Conservation (phyloP, 2,329 filamentous ascomycete species). For the Monosporascus sp. region DNA sequence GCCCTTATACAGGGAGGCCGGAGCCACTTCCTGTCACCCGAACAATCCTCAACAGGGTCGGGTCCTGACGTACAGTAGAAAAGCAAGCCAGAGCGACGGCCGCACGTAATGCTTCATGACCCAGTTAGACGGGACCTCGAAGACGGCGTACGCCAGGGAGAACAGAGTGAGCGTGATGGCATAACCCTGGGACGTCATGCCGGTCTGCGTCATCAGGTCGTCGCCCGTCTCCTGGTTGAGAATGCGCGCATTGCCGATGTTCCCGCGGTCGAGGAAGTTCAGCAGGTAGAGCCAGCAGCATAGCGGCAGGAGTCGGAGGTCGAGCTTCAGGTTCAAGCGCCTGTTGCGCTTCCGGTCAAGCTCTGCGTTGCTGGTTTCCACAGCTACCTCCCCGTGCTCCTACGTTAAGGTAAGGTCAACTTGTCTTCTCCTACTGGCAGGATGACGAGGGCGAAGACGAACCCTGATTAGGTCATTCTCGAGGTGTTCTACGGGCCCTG, state of each 20-base stretch:
- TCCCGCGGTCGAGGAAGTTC: conserved; percentile 50
- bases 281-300: conserved; percentile 52
- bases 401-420: not conserved
- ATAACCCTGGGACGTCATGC: conserved; percentile 44
- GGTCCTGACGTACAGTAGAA: conserved; percentile 44
- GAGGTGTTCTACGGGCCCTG: conserved; percentile 6
- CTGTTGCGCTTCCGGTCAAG: conserved; percentile 13
- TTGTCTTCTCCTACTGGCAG: not conserved
- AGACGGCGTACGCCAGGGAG: conserved; percentile 61
- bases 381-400: conserved; percentile 1
- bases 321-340: conserved; percentile 20
- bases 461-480: conserved; percentile 6
- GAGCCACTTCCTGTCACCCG: too few species aligned
- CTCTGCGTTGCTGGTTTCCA: conserved; percentile 2
- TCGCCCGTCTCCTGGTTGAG: conserved; percentile 25
- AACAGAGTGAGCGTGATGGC: conserved; percentile 54
- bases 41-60: not conserved
- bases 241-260: conserved; percentile 45
- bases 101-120: conserved; percentile 53
- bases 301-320: conserved; percentile 32
- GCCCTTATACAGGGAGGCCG: not conserved
- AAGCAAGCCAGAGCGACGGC: conserved; percentile 57
- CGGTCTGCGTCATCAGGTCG: conserved; percentile 33
- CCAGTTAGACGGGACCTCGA: conserved; percentile 57
- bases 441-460: not conserved